phyloP scores from a whole-genome alignment of 1,139 yeast species.

The Komagataea norvegica region DNA sequence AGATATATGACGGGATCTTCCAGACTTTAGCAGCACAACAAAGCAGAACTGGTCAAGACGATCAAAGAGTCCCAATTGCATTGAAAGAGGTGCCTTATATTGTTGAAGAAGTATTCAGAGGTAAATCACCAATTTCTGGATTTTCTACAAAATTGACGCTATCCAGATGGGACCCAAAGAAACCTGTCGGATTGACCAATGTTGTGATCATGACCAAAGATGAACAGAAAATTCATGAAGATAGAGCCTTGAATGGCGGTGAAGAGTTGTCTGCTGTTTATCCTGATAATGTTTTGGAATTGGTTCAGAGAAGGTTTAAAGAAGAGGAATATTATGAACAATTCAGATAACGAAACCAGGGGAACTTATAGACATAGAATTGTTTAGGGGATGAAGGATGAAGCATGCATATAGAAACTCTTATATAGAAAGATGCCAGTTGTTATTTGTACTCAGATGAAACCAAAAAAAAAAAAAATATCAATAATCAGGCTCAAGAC shows the following conservation, averaged over 20 bases:
- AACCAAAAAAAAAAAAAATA: neutral
- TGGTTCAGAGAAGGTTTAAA: conserved; percentile 57
- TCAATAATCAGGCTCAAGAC: neutral
- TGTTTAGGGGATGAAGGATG: neutral
- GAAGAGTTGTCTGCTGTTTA: conserved; percentile 62
- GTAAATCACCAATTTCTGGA: conserved; percentile 86
- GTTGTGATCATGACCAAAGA: conserved; percentile 85
- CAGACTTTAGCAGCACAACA: conserved; percentile 87
- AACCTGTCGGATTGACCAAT: conserved; percentile 57
- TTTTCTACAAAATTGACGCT: conserved; percentile 73
- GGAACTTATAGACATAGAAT: neutral
- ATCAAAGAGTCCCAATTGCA: conserved; percentile 71
- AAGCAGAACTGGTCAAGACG: conserved; percentile 62
- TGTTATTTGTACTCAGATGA: neutral
- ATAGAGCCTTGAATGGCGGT: conserved; percentile 61
- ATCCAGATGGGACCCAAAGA: conserved; percentile 75
- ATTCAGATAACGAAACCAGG: conserved; percentile 39
- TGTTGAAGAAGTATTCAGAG: conserved; percentile 89
- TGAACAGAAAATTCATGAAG: conserved; percentile 78
- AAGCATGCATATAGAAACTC: neutral
- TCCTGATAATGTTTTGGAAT: conserved; percentile 49
- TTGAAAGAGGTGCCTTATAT: conserved; percentile 72
- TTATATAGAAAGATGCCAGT: neutral
- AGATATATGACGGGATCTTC: conserved; percentile 75
- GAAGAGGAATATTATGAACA: conserved; percentile 73